Evolutionary conservation across 352 stramenopile genomes (phyloP), one percentile per base, ranked within the genome.

Genomic region (Pythium brachiatum): DNA sequence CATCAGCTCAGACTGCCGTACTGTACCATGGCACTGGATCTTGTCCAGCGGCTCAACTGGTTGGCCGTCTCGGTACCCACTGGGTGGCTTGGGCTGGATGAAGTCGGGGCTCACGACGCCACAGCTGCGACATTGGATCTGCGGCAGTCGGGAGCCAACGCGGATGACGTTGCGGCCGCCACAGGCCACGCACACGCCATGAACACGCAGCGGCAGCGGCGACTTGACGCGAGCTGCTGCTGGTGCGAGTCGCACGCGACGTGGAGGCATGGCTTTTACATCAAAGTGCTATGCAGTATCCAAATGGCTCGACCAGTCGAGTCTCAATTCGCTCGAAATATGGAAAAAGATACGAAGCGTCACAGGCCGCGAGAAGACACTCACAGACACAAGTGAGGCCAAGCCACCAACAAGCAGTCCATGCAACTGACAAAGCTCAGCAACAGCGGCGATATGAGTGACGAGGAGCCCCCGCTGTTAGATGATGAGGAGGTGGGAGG

Each of bases 131-230:
- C 80, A 90, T 34, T 81, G 75, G 38, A 87, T 56, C 20, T 76
- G 58, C 27, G 38, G 21, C 7, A 34, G 52, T 41, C 23, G 21
- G 0, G n/a, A 12, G 18, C 21, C 26, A 9, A 59, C 41, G 18
- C 38, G 44, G 16, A 78, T 50, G 29, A 78, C 52, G 27, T 81
- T 81, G 50, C 68, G 70, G 26, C 70, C 73, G 8, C 78, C 80
- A 31, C 80, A 89, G 23, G 72, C 75, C 29, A 89, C 66, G 44
- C 80, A 89, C 26, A 76, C 79, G 68, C 78, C 78, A 26, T 66
- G 67, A 12, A 73, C 54, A 21, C 46, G 31, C 50, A 69, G 57
- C 21, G 62, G 48, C 4, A 57, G 25, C 4, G 50, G 53, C n/a
- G 61, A 63, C 36, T 47, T 62, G 34, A 27, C 20, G 18, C 9